Evolutionary conservation across 495 filamentous ascomycete species (phyloP).

Genomic region (Aspergillus conjunctus): DNA sequence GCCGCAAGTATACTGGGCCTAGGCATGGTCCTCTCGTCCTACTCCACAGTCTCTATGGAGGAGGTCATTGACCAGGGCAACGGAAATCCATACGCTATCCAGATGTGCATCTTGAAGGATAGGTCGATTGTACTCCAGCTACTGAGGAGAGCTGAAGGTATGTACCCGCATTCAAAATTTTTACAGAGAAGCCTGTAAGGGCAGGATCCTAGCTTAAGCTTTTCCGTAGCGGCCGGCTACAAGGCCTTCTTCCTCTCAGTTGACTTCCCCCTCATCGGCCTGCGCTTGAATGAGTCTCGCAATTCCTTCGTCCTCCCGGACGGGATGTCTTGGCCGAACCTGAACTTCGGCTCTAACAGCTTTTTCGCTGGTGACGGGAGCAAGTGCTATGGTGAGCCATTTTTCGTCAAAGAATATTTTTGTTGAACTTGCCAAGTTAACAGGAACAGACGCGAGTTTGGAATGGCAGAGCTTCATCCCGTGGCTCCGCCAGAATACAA

Average conservation of each 20-base stretch:
- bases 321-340: constrained; percentile 35
- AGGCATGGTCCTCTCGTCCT: constrained; percentile 58
- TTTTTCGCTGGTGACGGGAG: too few species aligned
- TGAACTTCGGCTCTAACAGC: constrained; percentile 29
- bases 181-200: too few species aligned
- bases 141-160: constrained; percentile 77
- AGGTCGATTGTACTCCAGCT: constrained; percentile 82
- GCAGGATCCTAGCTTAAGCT: too few species aligned
- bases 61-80: constrained; percentile 48
- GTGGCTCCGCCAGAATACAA: constrained; percentile 83
- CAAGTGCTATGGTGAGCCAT: constrained; percentile 29
- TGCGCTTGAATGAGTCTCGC: constrained; percentile 50
- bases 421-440: too few species aligned
- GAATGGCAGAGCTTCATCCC: constrained; percentile 81
- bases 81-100: constrained; percentile 54
- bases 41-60: constrained; percentile 53
- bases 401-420: background rate
- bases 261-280: constrained; percentile 83
- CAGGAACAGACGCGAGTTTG: constrained; percentile 77
- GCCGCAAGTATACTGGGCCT: constrained; percentile 77
- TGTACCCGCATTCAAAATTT: too few species aligned
- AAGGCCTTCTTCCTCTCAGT: constrained; percentile 94
- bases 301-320: constrained; percentile 47
- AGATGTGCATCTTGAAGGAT: constrained; percentile 96
- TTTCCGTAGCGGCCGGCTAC: constrained; percentile 70